These are phyloP conservation scores for Spiromyces aspiralis DNA, from an alignment of 371 early-diverging fungal genomes.

Conservation along the genomic window DNA sequence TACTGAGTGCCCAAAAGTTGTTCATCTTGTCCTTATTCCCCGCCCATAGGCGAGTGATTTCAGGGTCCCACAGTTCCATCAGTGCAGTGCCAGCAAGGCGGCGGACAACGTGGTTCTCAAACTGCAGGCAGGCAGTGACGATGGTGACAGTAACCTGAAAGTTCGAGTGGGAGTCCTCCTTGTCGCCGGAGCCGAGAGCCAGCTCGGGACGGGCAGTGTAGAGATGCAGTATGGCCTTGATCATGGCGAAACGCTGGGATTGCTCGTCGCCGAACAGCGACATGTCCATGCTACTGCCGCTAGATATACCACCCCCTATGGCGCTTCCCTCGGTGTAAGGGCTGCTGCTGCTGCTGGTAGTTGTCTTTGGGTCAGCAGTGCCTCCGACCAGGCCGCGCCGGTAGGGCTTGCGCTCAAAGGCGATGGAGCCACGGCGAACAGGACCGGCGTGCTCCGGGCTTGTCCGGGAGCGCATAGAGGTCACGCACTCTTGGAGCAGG, in stretches of 20 bases:
- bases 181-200: background rate
- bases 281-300: background rate
- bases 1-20: slow-evolving; percentile 22
- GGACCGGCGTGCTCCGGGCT: background rate
- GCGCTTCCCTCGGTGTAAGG: background rate
- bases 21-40: slow-evolving; percentile 22
- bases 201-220: background rate
- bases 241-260: background rate
- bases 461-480: background rate
- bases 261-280: background rate
- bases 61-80: slow-evolving; percentile 21
- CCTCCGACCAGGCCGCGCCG: background rate
- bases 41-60: slow-evolving; percentile 16
- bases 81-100: slow-evolving; percentile 17
- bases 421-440: background rate
- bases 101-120: slow-evolving; percentile 8
- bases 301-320: background rate
- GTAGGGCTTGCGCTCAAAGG: background rate
- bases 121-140: background rate
- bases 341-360: background rate
- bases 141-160: background rate
- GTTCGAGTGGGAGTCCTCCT: background rate
- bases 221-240: background rate
- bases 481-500: background rate
- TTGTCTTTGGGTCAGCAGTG: too few species aligned